phyloP scores from a whole-genome alignment of 139 green algal species.

The Eudorina sp. region DNA sequence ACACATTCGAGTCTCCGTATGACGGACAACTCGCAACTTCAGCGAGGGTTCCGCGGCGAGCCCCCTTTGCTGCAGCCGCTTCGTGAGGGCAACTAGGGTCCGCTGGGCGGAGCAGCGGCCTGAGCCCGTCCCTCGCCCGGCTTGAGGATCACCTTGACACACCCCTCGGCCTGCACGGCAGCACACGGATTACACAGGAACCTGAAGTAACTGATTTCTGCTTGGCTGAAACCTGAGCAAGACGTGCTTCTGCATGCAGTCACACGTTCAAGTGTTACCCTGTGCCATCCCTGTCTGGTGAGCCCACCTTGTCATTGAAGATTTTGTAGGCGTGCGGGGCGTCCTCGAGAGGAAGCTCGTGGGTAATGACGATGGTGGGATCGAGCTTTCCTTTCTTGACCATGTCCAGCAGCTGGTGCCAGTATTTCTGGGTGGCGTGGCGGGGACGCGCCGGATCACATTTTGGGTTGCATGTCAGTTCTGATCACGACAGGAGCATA shows the following conservation, averaged over 20 bases:
- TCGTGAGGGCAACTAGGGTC: neutral
- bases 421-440: slow-evolving; percentile 78
- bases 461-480: too few relatives aligned
- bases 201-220: neutral
- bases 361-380: slow-evolving; percentile 79
- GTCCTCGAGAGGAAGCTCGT: slow-evolving; percentile 76
- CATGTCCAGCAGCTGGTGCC: slow-evolving; percentile 67
- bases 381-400: slow-evolving; percentile 64
- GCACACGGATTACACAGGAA: neutral
- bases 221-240: neutral
- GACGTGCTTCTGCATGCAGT: neutral
- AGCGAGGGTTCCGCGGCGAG: too few relatives aligned
- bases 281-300: neutral
- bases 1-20: too few relatives aligned
- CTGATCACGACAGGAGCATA: too few relatives aligned
- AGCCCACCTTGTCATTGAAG: slow-evolving; percentile 78
- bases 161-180: slow-evolving; percentile 39
- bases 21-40: too few relatives aligned
- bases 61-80: too few relatives aligned
- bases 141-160: slow-evolving; percentile 57
- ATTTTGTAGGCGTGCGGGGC: slow-evolving; percentile 74
- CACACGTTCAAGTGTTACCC: neutral
- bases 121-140: neutral
- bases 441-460: too few relatives aligned
- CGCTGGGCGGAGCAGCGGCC: neutral